phyloP scores from a whole-genome alignment of 73 alveolate species.

The Blepharisma japonicum region DNA sequence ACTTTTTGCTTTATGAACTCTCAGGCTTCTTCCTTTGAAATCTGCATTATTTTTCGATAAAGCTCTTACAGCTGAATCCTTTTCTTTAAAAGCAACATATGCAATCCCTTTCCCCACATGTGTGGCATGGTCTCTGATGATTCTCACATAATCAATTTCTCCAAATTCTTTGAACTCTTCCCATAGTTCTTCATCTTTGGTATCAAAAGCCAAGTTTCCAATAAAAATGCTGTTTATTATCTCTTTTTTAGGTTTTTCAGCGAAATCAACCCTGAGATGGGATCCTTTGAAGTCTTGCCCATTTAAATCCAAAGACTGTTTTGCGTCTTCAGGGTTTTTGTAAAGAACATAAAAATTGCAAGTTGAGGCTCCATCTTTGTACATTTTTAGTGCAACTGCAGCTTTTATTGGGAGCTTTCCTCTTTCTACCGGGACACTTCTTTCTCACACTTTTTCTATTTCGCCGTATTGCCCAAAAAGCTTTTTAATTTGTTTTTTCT shows the following conservation, averaged over 20 bases:
- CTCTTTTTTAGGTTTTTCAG: conserved; percentile 34
- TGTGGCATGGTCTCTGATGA: conserved; percentile 64
- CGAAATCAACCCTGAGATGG: conserved; percentile 77
- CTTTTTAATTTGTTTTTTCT: conserved; percentile 44
- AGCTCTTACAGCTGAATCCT: conserved; percentile 50
- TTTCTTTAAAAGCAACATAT: conserved; percentile 51
- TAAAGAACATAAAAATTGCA: conserved; percentile 73
- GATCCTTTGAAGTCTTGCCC: conserved; percentile 53
- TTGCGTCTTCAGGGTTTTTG: conserved; percentile 45
- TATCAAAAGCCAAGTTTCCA: conserved; percentile 70
- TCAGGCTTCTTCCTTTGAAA: conserved; percentile 58
- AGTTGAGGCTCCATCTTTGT: conserved; percentile 43
- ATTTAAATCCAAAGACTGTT: conserved; percentile 54
- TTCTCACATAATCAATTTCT: conserved; percentile 61
- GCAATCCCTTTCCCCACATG: conserved; percentile 78
- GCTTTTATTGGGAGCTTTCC: conserved; percentile 54
- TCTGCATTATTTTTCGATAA: conserved; percentile 32
- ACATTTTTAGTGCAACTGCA: conserved; percentile 45
- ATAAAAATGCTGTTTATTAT: conserved; percentile 53
- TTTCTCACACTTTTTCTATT: conserved; percentile 73
- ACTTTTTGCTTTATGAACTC: conserved; percentile 57
- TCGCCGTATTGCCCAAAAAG: conserved; percentile 61
- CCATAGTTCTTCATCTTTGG: conserved; percentile 76
- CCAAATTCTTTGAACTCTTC: conserved; percentile 59
- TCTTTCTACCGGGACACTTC: conserved; percentile 57